Evolutionary conservation across 2,329 filamentous ascomycete genomes (phyloP), one percentile per base, ranked within the genome.

Genomic region (Lomentospora prolificans): DNA sequence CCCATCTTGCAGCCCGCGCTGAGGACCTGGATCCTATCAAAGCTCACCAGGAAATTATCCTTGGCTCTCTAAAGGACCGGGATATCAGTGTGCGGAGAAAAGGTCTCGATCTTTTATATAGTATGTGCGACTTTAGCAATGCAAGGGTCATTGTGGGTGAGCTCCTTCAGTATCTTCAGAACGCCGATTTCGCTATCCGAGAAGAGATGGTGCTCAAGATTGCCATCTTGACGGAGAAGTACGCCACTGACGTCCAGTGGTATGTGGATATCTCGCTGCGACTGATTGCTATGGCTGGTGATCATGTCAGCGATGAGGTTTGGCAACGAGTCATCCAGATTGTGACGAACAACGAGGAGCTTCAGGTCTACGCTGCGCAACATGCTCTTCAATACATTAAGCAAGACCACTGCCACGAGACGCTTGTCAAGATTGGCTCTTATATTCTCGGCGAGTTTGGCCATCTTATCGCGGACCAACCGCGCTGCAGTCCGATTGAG

Each of bases 121-220:
- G 94, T 82, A 99, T 99, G 94, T 99, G 95, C 69, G 94, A 99
- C 70, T 82, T 88, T 31, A 86, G 86, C n/a, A 99, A 99, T 70
- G 90, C 94, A 6, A 87, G 89, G 61, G 85, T 89, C 8, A 95
- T 99, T 61, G 94, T 99, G 39, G 87, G 88, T 58, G 94, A 99
- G 72, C 83, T 99, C 53, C 74, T 99, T 55, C 89, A 92, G 62
- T 97, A 96, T 69, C 80, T 99, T 7, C 92, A 96, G 66, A 96
- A 90, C 56, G 94, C 94, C 51, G 94, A 99, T 70, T 99, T 96
- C 69, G 92, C 92, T 4, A 96, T 99, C 64, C 84, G 95, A 60
- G 95, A 99, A 73, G 94, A 99, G 70, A 99, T 99, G 94, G 94
- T 97, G 3, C 77, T 99, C 60, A 99, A 99, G 74, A 96, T 99